phyloP scores from a whole-genome alignment of 345 rosid species.

The Linum lewisii region DNA sequence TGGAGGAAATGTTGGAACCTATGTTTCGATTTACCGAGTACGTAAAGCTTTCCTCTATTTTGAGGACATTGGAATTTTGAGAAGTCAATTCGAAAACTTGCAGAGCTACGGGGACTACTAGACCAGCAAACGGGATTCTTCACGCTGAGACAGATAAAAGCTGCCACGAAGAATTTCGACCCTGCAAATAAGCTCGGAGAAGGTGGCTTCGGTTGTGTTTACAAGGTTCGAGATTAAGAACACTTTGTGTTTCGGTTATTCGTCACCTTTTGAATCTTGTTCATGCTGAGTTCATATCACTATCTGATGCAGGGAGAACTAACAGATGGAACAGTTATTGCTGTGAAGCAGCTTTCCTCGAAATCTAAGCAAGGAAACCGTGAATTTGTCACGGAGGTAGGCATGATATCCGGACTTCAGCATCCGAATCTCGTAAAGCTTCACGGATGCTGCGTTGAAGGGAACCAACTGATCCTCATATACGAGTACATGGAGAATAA shows the following conservation, averaged over 20 bases:
- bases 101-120: conserved; percentile 18
- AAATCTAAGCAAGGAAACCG: conserved; percentile 25
- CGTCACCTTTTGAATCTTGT: too few relatives aligned
- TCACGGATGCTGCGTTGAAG: conserved; percentile 24
- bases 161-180: conserved; percentile 20
- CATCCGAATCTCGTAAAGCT: conserved; percentile 23
- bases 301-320: conserved; percentile 15
- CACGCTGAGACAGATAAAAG: conserved; percentile 19
- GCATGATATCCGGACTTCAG: conserved; percentile 24
- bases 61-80: not conserved
- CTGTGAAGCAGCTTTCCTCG: conserved; percentile 24
- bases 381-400: conserved; percentile 24
- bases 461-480: conserved; percentile 19
- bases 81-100: not conserved
- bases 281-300: conserved; percentile 5
- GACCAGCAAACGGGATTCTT: conserved; percentile 22
- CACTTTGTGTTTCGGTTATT: not conserved
- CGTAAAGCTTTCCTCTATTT: not conserved
- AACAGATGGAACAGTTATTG: conserved; percentile 21
- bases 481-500: conserved; percentile 22
- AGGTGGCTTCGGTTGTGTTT: conserved; percentile 14
- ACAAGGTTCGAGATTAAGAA: conserved; percentile 24
- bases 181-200: conserved; percentile 14
- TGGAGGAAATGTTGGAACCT: too few relatives aligned
- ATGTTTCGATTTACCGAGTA: too few relatives aligned